Conservation (phyloP, 2,329 filamentous ascomycete species). For the Alternaria sp. region DNA sequence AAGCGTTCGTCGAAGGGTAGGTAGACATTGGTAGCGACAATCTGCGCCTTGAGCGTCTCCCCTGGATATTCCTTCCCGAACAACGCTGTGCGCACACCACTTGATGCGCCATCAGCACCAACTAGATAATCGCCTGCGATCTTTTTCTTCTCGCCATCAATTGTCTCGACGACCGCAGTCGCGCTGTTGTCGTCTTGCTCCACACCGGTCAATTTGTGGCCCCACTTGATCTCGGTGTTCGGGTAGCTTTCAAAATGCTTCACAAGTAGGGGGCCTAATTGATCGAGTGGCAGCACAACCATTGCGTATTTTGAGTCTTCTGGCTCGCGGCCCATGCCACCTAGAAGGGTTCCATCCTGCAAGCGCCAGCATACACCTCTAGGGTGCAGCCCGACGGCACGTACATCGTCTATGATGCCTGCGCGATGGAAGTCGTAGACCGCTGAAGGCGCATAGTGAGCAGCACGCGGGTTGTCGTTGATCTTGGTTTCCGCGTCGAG, state of each 20-base stretch:
- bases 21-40: slow-evolving; percentile 69
- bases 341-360: slow-evolving; percentile 39
- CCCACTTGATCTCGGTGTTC: slow-evolving; percentile 39
- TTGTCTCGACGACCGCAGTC: slow-evolving; percentile 35
- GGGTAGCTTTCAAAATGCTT: slow-evolving; percentile 36
- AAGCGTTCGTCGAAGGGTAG: slow-evolving; percentile 64
- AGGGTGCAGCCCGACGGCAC: slow-evolving; percentile 51
- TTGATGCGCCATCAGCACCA: slow-evolving; percentile 45
- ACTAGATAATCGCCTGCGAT: slow-evolving; percentile 41
- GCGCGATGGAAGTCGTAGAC: slow-evolving; percentile 65
- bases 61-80: slow-evolving; percentile 59
- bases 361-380: slow-evolving; percentile 55
- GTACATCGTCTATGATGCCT: slow-evolving; percentile 62
- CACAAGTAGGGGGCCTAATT: slow-evolving; percentile 35
- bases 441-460: slow-evolving; percentile 66
- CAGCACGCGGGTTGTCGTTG: slow-evolving; percentile 66
- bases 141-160: slow-evolving; percentile 31
- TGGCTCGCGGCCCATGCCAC: slow-evolving; percentile 38
- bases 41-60: slow-evolving; percentile 65
- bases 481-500: slow-evolving; percentile 63
- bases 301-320: slow-evolving; percentile 37
- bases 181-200: slow-evolving; percentile 40
- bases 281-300: slow-evolving; percentile 41
- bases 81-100: slow-evolving; percentile 37
- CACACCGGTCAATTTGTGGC: slow-evolving; percentile 38